phyloP scores from a whole-genome alignment of 169 alveolate genomes.

The Besnoitia besnoiti region DNA sequence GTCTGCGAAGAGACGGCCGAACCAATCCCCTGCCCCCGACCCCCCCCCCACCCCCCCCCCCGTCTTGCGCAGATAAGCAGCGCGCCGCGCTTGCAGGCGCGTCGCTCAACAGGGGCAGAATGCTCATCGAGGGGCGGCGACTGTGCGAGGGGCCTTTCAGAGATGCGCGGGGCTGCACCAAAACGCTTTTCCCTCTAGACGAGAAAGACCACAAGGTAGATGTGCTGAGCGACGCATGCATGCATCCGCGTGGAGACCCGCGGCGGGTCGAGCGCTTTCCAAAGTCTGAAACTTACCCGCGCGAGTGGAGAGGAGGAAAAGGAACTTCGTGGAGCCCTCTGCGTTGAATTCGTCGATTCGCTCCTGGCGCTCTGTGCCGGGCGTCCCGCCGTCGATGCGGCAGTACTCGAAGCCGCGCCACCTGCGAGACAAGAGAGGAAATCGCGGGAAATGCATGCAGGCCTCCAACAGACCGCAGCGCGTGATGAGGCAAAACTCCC shows the following conservation, averaged over 20 bases:
- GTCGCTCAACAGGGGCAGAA: too few relatives aligned
- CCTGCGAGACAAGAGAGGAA: conserved; percentile 13
- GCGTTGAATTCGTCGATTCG: conserved; percentile 71
- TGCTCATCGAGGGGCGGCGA: too few relatives aligned
- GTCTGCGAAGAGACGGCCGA: background rate
- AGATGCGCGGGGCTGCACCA: too few relatives aligned
- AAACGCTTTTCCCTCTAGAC: too few relatives aligned
- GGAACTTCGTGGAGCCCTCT: conserved; percentile 54
- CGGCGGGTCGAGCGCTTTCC: background rate
- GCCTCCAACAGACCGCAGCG: too few relatives aligned
- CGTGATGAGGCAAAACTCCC: background rate
- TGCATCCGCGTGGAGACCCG: too few relatives aligned
- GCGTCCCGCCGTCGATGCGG: conserved; percentile 97
- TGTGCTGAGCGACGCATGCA: too few relatives aligned
- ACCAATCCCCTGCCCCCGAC: conserved; percentile 45
- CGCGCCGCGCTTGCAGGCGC: too few relatives aligned
- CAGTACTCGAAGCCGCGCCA: conserved; percentile 88
- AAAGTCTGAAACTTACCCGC: conserved; percentile 78
- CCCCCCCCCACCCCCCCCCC: conserved; percentile 86
- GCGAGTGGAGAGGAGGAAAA: conserved; percentile 91
- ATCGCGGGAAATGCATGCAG: too few relatives aligned
- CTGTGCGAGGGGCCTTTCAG: too few relatives aligned
- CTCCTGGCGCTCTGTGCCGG: conserved; percentile 95
- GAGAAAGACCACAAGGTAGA: too few relatives aligned
- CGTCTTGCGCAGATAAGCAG: too few relatives aligned